Base-by-base conservation (phyloP, 257 asterid species). In the Solanum virginianum region DNA sequence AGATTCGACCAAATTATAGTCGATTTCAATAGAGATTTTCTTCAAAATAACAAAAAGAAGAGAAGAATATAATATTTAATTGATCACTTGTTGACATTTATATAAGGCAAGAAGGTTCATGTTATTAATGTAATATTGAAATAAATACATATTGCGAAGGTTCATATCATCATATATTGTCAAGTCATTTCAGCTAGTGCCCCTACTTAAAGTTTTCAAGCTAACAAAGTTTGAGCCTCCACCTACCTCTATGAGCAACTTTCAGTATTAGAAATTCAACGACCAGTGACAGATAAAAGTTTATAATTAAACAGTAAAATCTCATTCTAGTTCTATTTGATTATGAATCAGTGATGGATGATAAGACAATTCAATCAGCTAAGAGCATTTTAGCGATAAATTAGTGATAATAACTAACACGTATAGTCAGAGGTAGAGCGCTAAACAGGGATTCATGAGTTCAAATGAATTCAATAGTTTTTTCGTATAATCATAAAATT, bases 51-150 rank as follows among this genome's bases (percentile, higher is more conserved):
- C 39, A 56, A 53, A 86, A 82, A 70, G 59, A 82, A 14, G 32
- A 15, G 41, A 12, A 62, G 10, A 71, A 85, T 47, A 8, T 22
- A 62, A 36, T 17, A 24, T 83, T 85, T 88, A 55, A 84, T 85
- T 84, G 87, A 71, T 85, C 85, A 87, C 86, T 88, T 86, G 87
- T 84, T 83, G 69, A 60, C 68, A 29, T 85, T 18, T 80, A 72
- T 66, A 8, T 7, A 29, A 7, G 9, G 26, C 6, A 71, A 45
- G 20, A 72, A 12, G 29, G 57, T 45, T n/a, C n/a, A 72, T n/a
- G 13, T 24, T 63, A 16, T 72, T 45, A 45, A 45, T 43, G 18
- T 72, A 5, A 36, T 36, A 36, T 36, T 36, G 41, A 36, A 36
- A 36, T 36, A 72, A n/a, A 47, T 63, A 59, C 29, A 9, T 59